Evolutionary conservation across 1,139 yeast species (phyloP).

Genomic region (Kodamaea suecica): DNA sequence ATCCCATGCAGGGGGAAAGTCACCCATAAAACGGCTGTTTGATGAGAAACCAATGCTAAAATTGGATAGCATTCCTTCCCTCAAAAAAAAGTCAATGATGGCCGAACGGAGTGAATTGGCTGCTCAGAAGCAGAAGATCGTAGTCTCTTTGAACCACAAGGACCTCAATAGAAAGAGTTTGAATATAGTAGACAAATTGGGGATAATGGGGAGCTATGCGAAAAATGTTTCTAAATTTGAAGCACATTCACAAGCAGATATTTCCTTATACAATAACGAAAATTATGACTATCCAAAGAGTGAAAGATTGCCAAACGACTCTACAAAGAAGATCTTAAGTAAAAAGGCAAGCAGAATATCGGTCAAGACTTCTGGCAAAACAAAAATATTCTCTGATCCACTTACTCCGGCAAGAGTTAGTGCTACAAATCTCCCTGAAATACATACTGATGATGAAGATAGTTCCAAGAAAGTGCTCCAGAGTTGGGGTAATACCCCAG

Average conservation of each 20-base stretch:
- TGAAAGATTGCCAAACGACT: too few relatives aligned
- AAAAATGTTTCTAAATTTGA: too few relatives aligned
- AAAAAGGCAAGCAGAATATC: slow-evolving; percentile 10
- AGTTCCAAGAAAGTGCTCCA: slow-evolving; percentile 45
- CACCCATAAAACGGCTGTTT: slow-evolving; percentile 15
- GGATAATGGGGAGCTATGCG: too few relatives aligned
- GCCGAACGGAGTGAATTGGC: slow-evolving; percentile 31
- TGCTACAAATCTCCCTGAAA: slow-evolving; percentile 40
- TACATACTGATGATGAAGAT: slow-evolving; percentile 56
- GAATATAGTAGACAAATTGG: too few relatives aligned
- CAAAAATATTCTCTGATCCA: slow-evolving; percentile 4
- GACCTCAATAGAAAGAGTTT: slow-evolving; percentile 1
- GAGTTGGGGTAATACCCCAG: slow-evolving; percentile 74
- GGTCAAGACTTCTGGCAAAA: slow-evolving; percentile 2
- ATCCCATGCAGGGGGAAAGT: slow-evolving; percentile 11
- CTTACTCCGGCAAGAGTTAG: slow-evolving; percentile 12
- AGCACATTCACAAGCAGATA: too few relatives aligned
- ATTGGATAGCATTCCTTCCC: slow-evolving; percentile 21
- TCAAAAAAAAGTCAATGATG: slow-evolving; percentile 32
- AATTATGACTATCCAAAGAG: too few relatives aligned
- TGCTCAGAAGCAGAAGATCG: slow-evolving; percentile 28
- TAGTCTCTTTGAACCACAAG: slow-evolving; percentile 28
- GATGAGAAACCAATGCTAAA: slow-evolving; percentile 15
- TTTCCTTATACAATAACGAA: too few relatives aligned
- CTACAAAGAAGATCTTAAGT: slow-evolving; percentile 5